Percentiles rank a stretch among this genome's conserved stretches.
These are phyloP conservation scores for Colletotrichum salicis DNA, from an alignment of 2,329 filamentous ascomycete genomes.

Conservation along the genomic window DNA sequence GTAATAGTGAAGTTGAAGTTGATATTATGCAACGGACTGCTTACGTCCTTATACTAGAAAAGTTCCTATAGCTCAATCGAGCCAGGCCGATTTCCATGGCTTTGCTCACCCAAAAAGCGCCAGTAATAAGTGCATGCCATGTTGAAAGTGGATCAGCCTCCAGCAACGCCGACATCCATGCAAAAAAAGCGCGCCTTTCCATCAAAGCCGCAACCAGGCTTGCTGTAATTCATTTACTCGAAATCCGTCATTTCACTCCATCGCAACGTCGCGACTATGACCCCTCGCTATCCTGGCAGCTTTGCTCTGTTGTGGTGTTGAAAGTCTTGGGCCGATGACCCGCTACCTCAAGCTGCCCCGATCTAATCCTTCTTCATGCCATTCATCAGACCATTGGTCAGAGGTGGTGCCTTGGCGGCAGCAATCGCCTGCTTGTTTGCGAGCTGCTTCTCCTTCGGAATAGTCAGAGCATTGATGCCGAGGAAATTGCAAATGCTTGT, in stretches of 20 bases:
- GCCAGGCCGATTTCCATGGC: slow-evolving; percentile 17
- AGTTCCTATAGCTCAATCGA: slow-evolving; percentile 18
- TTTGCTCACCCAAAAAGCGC: slow-evolving; percentile 24
- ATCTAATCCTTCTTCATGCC: slow-evolving; percentile 42
- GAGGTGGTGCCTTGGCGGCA: slow-evolving; percentile 44
- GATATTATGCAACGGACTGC: slow-evolving; percentile 26
- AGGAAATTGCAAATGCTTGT: slow-evolving; percentile 91
- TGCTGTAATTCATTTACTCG: slow-evolving; percentile 9
- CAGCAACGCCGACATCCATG: slow-evolving; percentile 35
- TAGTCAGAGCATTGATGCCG: slow-evolving; percentile 94
- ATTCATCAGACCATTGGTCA: slow-evolving; percentile 40
- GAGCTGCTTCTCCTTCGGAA: slow-evolving; percentile 71
- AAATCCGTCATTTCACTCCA: not conserved
- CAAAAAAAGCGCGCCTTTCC: slow-evolving; percentile 27
- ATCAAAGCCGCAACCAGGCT: slow-evolving; percentile 1
- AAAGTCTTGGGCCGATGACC: not conserved
- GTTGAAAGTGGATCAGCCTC: slow-evolving; percentile 36
- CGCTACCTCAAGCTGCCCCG: not conserved
- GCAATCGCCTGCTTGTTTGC: slow-evolving; percentile 60
- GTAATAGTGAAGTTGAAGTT: not conserved
- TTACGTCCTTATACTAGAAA: slow-evolving; percentile 7
- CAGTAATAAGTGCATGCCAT: slow-evolving; percentile 30
- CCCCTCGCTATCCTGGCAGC: not conserved
- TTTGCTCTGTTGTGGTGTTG: not conserved
- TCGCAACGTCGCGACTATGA: not conserved